These are phyloP conservation scores for Phallus indusiatus DNA, from an alignment of 768 basidiomycete genomes.

Conservation along the genomic window DNA sequence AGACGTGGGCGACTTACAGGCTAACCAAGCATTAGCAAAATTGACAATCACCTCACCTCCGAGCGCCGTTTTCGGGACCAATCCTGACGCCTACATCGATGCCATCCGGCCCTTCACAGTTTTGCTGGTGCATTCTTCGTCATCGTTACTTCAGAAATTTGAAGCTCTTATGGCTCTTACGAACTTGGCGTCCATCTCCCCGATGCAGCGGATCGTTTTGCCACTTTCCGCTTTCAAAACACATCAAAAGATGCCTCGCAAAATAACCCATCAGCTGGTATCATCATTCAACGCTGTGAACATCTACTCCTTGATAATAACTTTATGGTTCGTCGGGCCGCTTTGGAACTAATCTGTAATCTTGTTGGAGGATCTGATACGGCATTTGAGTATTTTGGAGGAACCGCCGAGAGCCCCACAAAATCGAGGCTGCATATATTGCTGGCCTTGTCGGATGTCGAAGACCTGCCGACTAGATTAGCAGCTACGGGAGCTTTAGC, in stretches of 20 bases:
- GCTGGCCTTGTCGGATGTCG: constrained; percentile 76
- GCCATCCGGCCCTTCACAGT: constrained; percentile 73
- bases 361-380: constrained; percentile 68
- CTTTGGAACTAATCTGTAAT: constrained; percentile 89
- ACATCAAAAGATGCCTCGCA: constrained; percentile 13
- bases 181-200: constrained; percentile 76
- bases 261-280: constrained; percentile 26
- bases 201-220: constrained; percentile 61
- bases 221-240: constrained; percentile 15
- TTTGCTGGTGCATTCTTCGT: constrained; percentile 58
- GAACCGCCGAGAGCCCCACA: constrained; percentile 23
- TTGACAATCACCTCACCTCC: constrained; percentile 90
- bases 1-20: constrained; percentile 39
- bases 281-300: constrained; percentile 58
- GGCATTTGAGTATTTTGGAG: constrained; percentile 66
- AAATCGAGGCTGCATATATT: constrained; percentile 72
- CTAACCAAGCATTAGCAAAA: constrained; percentile 87
- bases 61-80: constrained; percentile 82
- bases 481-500: constrained; percentile 92
- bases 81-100: constrained; percentile 66
- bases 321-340: constrained; percentile 70
- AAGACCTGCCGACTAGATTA: constrained; percentile 73
- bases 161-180: constrained; percentile 95
- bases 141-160: constrained; percentile 75
- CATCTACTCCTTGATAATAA: constrained; percentile 77